Conservation (phyloP, 2,329 filamentous ascomycete species). For the Leptographium lundbergii region DNA sequence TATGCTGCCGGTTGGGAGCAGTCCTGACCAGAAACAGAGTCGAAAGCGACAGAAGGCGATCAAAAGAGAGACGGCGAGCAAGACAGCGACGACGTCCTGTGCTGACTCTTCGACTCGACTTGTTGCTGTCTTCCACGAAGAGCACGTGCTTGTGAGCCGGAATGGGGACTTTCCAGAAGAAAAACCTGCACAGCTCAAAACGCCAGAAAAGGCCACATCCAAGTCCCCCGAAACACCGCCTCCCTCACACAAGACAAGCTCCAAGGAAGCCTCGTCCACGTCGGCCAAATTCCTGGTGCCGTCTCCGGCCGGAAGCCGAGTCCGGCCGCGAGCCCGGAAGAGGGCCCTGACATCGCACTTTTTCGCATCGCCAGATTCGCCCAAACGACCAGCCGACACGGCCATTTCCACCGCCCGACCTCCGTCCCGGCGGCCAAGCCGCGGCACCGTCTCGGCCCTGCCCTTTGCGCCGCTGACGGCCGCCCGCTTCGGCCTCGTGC, state of each 20-base stretch:
- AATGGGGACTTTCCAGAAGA: too few relatives aligned
- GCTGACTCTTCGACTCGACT: neutral
- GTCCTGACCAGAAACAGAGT: neutral
- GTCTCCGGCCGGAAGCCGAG: neutral
- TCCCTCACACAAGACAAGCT: neutral
- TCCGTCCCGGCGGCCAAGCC: conserved; percentile 18
- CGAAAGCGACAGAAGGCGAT: neutral
- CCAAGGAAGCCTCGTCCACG: neutral
- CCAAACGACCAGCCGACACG: too few relatives aligned
- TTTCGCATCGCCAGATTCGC: neutral
- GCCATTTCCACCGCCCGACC: too few relatives aligned
- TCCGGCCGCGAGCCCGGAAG: neutral
- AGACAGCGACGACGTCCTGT: neutral
- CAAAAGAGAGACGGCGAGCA: neutral
- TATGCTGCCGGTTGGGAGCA: neutral
- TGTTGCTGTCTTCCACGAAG: neutral
- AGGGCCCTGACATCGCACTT: neutral
- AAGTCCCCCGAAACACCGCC: neutral
- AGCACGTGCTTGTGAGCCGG: too few relatives aligned
- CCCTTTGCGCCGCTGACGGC: conserved; percentile 56
- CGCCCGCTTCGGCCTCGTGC: conserved; percentile 62
- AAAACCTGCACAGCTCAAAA: too few relatives aligned
- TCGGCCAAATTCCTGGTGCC: neutral
- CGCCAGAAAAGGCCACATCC: neutral
- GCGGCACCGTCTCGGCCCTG: conserved; percentile 39